Evolutionary conservation across 2,329 filamentous ascomycete genomes (phyloP), one percentile per base, ranked within the genome.

Genomic region (Ascochyta fabae): DNA sequence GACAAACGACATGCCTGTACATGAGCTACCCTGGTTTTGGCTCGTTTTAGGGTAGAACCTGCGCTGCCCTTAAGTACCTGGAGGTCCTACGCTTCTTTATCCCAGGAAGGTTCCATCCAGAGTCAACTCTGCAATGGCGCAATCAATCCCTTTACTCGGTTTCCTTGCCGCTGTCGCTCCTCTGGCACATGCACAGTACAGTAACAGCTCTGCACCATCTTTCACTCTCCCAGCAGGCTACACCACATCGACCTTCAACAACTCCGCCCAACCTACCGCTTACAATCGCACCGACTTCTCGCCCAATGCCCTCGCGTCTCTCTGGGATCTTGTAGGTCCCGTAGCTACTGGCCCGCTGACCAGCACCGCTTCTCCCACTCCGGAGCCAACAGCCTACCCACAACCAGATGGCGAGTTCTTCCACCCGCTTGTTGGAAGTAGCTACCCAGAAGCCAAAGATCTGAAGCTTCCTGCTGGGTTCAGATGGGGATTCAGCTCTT

Each of bases 251-350:
- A 73, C 59, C 29, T 79, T 68, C 68, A 78, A 81, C 67, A 71
- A 70, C 34, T 77, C 78, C 5, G 75, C 77, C 1, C 77, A 79
- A 23, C 76, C 75, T 19, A 79, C 79, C 13, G 72, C 78, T 10
- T 68, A 77, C 38, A 74, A 68, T 4, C 79, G 80, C 33, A 75
- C 69, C 1, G 77, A 80, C 52, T 82, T 80, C 65, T 80, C 78
- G 0, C 76, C 81, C 45, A 76, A 81, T 56, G 77, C 77, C 16
- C 70, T 82, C 19, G 77, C 74, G 3, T 77, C 78, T 35, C 69
- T 80, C 9, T 81, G 79, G 79, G 73, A 79, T 49, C 74, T 78
- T 46, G 73, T 81, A 23, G 78, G 78, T 0, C 76, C 77, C 12
- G 69, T 81, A 23, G 68, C 72, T 24, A 72, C 74, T 6, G 78